A percentile compares a stretch with the other conserved stretches of the same genome.
Conservation (phyloP, 768 basidiomycete genomes). For the Auriscalpium vulgare region DNA sequence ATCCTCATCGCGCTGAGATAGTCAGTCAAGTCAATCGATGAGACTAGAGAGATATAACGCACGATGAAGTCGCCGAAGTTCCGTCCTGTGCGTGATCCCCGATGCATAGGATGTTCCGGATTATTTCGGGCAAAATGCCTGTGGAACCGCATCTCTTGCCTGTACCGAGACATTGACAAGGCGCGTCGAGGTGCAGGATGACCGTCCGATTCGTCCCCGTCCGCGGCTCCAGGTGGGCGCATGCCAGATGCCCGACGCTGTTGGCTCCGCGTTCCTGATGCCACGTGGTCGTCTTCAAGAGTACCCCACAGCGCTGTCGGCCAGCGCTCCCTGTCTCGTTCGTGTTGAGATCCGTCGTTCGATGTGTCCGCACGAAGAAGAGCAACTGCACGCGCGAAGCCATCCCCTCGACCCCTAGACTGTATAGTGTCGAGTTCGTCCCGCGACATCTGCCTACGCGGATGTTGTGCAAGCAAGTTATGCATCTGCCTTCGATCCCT, state of each 20-base stretch:
- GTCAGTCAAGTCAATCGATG: not conserved
- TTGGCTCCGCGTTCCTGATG: not conserved
- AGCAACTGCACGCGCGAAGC: conserved; percentile 25
- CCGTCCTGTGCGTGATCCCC: conserved; percentile 2
- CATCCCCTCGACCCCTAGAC: conserved; percentile 15
- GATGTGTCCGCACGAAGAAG: conserved; percentile 26
- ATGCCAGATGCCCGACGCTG: too few species aligned
- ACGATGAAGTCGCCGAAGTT: conserved; percentile 45
- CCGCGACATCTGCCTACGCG: too few species aligned
- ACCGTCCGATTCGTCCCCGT: not conserved
- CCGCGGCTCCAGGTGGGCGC: too few species aligned
- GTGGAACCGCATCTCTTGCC: too few species aligned
- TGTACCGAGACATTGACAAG: not conserved
- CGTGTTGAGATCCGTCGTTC: conserved; percentile 18
- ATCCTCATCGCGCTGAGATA: conserved; percentile 59
- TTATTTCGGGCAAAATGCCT: too few species aligned
- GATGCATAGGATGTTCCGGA: too few species aligned
- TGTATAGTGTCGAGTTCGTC: too few species aligned
- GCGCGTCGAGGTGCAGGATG: not conserved
- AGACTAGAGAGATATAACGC: conserved; percentile 15
- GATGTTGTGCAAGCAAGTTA: not conserved
- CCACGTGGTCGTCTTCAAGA: conserved; percentile 4
- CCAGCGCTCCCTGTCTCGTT: conserved; percentile 7
- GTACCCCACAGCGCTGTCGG: conserved; percentile 16
- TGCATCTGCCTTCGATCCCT: not conserved